Conservation (phyloP, 2,329 filamentous ascomycete genomes). For the Exophiala viscosa region DNA sequence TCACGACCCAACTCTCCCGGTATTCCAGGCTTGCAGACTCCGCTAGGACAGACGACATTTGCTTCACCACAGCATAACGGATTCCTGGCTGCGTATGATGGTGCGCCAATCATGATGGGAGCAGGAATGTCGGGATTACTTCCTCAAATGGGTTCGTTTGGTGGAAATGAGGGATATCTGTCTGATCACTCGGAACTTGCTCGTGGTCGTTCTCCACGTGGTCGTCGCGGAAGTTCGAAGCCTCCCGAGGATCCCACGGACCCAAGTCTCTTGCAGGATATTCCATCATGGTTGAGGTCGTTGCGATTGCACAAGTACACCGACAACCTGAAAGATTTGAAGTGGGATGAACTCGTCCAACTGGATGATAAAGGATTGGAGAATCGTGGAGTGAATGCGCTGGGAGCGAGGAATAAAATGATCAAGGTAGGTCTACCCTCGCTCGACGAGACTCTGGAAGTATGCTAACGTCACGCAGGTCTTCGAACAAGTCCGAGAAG, state of each 20-base stretch:
- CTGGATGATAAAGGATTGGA: conserved; percentile 91
- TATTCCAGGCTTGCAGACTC: conserved; percentile 64
- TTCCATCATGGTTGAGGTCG: conserved; percentile 92
- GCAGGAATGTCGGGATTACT: conserved; percentile 68
- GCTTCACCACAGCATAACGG: conserved; percentile 91
- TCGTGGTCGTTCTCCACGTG: conserved; percentile 85
- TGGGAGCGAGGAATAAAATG: conserved; percentile 95
- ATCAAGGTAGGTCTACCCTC: conserved; percentile 65
- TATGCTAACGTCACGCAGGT: conserved; percentile 52
- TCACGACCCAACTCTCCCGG: conserved; percentile 89
- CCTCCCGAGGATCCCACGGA: conserved; percentile 97
- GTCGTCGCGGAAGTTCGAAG: conserved; percentile 90
- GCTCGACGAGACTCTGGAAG: background rate
- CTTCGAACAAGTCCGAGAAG: conserved; percentile 91
- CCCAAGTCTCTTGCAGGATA: conserved; percentile 82
- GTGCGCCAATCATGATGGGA: conserved; percentile 64
- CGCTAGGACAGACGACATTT: conserved; percentile 52
- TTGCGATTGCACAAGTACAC: conserved; percentile 97
- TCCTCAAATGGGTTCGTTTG: conserved; percentile 61
- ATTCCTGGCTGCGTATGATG: conserved; percentile 85
- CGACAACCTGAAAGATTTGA: conserved; percentile 94
- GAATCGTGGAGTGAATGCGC: conserved; percentile 86
- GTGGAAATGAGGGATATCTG: conserved; percentile 75
- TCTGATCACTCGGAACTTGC: conserved; percentile 91
- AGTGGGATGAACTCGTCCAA: conserved; percentile 89